Evolutionary conservation across 1,284 basidiomycete genomes (phyloP), one percentile per base, ranked within the genome.

Genomic region (Puccinia hordei): DNA sequence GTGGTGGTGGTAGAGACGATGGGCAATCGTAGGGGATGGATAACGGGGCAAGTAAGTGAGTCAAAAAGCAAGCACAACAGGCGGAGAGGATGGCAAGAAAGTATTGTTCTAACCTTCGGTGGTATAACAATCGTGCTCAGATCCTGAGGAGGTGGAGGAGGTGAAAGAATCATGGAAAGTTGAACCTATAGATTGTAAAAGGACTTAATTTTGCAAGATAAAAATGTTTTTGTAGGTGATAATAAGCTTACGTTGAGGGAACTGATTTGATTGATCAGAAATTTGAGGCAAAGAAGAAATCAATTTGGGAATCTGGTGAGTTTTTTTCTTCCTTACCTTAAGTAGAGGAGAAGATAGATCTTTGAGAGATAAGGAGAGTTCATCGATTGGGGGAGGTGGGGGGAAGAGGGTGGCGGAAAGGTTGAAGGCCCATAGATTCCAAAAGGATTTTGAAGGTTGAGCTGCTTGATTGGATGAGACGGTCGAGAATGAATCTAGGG

Each of bases 121-220:
- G 41, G 63, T 12, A 46, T 66, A 46, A n/a, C 38, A 66, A 66
- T 66, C 41, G 41, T 66, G 63, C 63, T 66, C 63, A 24, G 63
- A 66, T 66, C 63, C 63, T 46, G 63, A 66, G 38, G 38, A 66
- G 33, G 13, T 38, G 8, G 63, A 66, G 41, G 63, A 66, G 41
- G 63, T 66, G 41, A 46, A 66, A n/a, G 41, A 66, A 35, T 66
- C 63, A 17, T 46, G 8, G 3, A n/a, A 46, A 44, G 63, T 15
- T 44, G 63, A 46, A 46, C 63, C 63, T 66, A 12, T 24, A 24
- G 35, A 44, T 41, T 44, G 61, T n/a, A 19, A 6, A 30, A 15
- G 41, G n/a, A 27, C n/a, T 46, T 66, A n/a, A n/a, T n/a, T n/a
- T n/a, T n/a, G n/a, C n/a, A n/a, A n/a, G n/a, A n/a, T n/a, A n/a